Conservation (phyloP, 225 moss, liverwort and hornwort species). For the Takakia lepidozioides region DNA sequence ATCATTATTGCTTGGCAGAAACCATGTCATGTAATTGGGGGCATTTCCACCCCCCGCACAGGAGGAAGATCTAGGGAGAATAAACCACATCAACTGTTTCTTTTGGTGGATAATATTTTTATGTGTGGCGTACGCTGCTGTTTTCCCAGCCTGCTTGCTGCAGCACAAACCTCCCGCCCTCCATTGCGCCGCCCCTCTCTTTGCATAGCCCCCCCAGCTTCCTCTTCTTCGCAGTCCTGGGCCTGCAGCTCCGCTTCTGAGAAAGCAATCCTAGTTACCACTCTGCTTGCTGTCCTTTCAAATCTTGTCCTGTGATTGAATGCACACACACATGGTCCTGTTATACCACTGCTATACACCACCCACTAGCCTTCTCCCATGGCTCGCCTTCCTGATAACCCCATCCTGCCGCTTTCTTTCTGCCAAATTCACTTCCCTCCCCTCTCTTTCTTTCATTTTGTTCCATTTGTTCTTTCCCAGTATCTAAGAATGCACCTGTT, state of each 20-base stretch:
- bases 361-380: slow-evolving; percentile 39
- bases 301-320: slow-evolving; percentile 58
- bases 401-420: slow-evolving; percentile 25
- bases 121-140: slow-evolving; percentile 99
- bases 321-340: slow-evolving; percentile 53
- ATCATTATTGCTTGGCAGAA: slow-evolving; percentile 61
- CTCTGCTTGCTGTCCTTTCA: slow-evolving; percentile 28
- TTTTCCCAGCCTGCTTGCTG: slow-evolving; percentile 99
- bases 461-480: no score
- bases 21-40: slow-evolving; percentile 62
- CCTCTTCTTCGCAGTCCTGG: slow-evolving; percentile 69
- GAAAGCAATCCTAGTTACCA: slow-evolving; percentile 38
- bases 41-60: slow-evolving; percentile 69
- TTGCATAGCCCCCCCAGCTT: slow-evolving; percentile 76
- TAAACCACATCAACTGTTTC: slow-evolving; percentile 93
- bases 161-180: slow-evolving; percentile 96
- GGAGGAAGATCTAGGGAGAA: slow-evolving; percentile 83
- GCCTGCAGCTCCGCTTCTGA: slow-evolving; percentile 63
- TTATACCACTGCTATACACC: slow-evolving; percentile 43
- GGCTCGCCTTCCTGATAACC: slow-evolving; percentile 49
- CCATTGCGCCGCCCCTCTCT: slow-evolving; percentile 93
- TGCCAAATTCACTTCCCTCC: no score
- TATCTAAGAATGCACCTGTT: no score
- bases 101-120: slow-evolving; percentile 80
- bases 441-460: no score